Conservation (phyloP, 768 basidiomycete species). For the Lentinula aciculospora region DNA sequence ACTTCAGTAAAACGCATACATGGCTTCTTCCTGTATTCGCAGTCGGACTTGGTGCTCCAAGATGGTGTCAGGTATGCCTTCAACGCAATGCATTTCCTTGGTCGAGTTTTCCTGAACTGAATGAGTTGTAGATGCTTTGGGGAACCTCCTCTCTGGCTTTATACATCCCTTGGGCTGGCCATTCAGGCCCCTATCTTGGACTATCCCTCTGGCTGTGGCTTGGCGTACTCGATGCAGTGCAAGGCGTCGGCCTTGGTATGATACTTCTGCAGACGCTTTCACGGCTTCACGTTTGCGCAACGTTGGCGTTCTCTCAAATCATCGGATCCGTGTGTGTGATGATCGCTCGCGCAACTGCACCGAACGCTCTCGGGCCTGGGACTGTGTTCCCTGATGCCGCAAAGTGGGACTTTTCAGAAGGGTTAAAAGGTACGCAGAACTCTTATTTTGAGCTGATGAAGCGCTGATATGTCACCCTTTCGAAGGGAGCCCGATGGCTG, state of each 20-base stretch:
- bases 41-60: slow-evolving; percentile 87
- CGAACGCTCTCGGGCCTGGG: slow-evolving; percentile 85
- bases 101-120: neutral
- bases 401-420: slow-evolving; percentile 81
- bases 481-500: slow-evolving; percentile 71
- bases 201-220: slow-evolving; percentile 93
- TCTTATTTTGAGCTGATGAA: slow-evolving; percentile 37
- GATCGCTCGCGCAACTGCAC: slow-evolving; percentile 87
- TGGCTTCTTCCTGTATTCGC: slow-evolving; percentile 95
- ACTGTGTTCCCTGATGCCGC: slow-evolving; percentile 91
- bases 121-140: slow-evolving; percentile 88
- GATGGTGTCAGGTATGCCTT: slow-evolving; percentile 81
- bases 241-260: slow-evolving; percentile 92
- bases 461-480: neutral
- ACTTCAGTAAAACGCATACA: slow-evolving; percentile 90
- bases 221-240: slow-evolving; percentile 89
- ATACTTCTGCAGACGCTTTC: slow-evolving; percentile 89
- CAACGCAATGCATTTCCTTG: neutral
- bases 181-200: slow-evolving; percentile 81
- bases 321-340: slow-evolving; percentile 90
- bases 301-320: slow-evolving; percentile 85
- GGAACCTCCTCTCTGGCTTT: slow-evolving; percentile 90
- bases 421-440: slow-evolving; percentile 17
- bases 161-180: slow-evolving; percentile 92
- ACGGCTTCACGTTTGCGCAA: slow-evolving; percentile 90